Conservation (phyloP, 768 basidiomycete genomes). For the Russula sp. region DNA sequence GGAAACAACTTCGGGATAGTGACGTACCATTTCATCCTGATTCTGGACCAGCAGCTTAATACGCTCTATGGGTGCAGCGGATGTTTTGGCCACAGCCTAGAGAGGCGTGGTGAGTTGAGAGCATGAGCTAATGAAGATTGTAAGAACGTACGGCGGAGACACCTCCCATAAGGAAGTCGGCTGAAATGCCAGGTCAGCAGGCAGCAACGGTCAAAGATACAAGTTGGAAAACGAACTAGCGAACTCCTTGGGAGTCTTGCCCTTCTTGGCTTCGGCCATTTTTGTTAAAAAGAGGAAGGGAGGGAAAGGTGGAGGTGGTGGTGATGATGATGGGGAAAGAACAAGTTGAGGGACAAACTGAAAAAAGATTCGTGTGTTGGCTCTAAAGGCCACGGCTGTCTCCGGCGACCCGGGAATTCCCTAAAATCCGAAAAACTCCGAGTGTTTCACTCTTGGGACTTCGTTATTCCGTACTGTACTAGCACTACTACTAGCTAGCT, state of each 20-base stretch:
- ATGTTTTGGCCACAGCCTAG: constrained; percentile 97
- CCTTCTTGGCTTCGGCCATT: constrained; percentile 83
- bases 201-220: constrained; percentile 12
- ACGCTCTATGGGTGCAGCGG: constrained; percentile 99
- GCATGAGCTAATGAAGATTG: background rate
- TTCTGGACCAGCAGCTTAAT: constrained; percentile 98
- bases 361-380: constrained; percentile 40
- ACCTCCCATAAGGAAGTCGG: constrained; percentile 96
- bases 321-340: constrained; percentile 37
- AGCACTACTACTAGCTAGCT: background rate
- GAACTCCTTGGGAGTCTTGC: constrained; percentile 90
- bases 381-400: constrained; percentile 35
- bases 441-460: background rate
- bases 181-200: constrained; percentile 42
- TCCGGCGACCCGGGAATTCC: constrained; percentile 28
- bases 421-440: constrained; percentile 26
- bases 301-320: constrained; percentile 50
- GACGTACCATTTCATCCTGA: constrained; percentile 98
- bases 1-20: constrained; percentile 6
- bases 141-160: constrained; percentile 68
- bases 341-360: constrained; percentile 31
- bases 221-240: constrained; percentile 47
- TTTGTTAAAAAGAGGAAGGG: constrained; percentile 39
- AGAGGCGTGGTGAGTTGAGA: constrained; percentile 18
- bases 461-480: background rate